Percentiles rank a stretch among this genome's conserved stretches.
phyloP scores from a whole-genome alignment of 75 land plant species.

The Cunninghamia lanceolata region DNA sequence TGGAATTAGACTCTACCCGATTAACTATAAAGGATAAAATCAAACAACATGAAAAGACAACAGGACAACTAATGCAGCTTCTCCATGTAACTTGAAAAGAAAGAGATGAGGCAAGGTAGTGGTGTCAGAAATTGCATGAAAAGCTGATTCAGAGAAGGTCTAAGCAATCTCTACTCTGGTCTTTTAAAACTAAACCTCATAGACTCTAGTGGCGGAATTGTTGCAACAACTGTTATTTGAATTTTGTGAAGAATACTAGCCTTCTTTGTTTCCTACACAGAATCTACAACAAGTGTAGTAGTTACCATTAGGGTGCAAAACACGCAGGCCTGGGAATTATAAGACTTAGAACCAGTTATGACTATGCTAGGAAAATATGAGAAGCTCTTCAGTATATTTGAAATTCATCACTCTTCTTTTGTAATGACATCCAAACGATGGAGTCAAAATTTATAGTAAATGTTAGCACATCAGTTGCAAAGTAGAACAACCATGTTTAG shows the following conservation, averaged over 20 bases:
- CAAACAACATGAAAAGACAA: constrained; percentile 36
- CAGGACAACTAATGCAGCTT: constrained; percentile 46
- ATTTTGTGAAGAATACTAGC: constrained; percentile 1
- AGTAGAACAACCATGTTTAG: no score
- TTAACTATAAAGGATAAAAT: constrained; percentile 40
- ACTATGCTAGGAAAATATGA: background rate
- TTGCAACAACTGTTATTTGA: constrained; percentile 3
- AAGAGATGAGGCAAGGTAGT: constrained; percentile 71
- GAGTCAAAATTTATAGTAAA: constrained; percentile 3
- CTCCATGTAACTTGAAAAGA: constrained; percentile 38
- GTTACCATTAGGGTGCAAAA: background rate
- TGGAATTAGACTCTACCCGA: constrained; percentile 53
- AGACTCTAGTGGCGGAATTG: constrained; percentile 16
- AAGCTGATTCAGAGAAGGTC: constrained; percentile 25
- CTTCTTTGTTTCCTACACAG: background rate
- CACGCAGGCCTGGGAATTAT: constrained; percentile 15
- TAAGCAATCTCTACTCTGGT: background rate
- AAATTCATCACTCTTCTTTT: background rate
- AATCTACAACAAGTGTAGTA: constrained; percentile 2
- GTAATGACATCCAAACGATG: background rate
- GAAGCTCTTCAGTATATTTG: background rate
- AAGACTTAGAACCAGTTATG: background rate
- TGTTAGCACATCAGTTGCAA: constrained; percentile 7
- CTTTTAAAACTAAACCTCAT: constrained; percentile 21
- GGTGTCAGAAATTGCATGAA: constrained; percentile 50